These are phyloP conservation scores for Monosporascus sp. DNA, from an alignment of 2,329 filamentous ascomycete species.

Conservation along the genomic window DNA sequence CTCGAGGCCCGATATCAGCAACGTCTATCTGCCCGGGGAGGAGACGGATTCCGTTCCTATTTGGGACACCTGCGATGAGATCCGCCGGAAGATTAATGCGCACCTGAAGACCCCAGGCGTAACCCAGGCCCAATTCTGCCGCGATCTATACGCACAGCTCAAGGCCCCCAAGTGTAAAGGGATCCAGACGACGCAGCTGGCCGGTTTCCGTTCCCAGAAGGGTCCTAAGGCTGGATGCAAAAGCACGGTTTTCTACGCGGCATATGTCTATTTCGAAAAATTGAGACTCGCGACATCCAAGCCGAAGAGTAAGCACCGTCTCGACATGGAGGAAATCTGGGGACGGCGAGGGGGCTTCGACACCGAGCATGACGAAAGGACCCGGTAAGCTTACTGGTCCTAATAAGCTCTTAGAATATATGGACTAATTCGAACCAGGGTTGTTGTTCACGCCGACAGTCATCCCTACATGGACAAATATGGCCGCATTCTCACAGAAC, in stretches of 20 bases:
- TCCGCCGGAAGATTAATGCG: conserved; percentile 49
- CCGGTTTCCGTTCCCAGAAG: conserved; percentile 43
- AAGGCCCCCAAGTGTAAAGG: conserved; percentile 24
- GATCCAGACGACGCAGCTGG: conserved; percentile 36
- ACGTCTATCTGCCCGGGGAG: conserved; percentile 39
- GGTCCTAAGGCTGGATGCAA: conserved; percentile 41
- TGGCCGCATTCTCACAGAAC: not conserved
- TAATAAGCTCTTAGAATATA: not conserved
- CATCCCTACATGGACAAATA: not conserved
- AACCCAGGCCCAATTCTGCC: conserved; percentile 43
- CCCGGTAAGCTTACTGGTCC: conserved; percentile 1
- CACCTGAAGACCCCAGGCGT: conserved; percentile 38
- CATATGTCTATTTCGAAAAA: conserved; percentile 57
- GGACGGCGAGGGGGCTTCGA: conserved; percentile 3
- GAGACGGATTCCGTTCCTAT: conserved; percentile 36
- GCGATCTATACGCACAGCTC: conserved; percentile 33
- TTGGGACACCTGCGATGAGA: conserved; percentile 52
- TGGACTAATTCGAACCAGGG: not conserved
- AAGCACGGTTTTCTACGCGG: conserved; percentile 43
- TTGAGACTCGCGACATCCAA: conserved; percentile 44
- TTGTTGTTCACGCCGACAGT: not conserved
- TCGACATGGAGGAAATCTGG: conserved; percentile 39
- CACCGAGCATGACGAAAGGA: conserved; percentile 1
- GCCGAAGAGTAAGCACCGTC: conserved; percentile 44
- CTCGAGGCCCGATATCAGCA: conserved; percentile 28